Evolutionary conservation across 352 stramenopile genomes (phyloP), one percentile per base, ranked within the genome.

Genomic region (Thalassiosira gravida): DNA sequence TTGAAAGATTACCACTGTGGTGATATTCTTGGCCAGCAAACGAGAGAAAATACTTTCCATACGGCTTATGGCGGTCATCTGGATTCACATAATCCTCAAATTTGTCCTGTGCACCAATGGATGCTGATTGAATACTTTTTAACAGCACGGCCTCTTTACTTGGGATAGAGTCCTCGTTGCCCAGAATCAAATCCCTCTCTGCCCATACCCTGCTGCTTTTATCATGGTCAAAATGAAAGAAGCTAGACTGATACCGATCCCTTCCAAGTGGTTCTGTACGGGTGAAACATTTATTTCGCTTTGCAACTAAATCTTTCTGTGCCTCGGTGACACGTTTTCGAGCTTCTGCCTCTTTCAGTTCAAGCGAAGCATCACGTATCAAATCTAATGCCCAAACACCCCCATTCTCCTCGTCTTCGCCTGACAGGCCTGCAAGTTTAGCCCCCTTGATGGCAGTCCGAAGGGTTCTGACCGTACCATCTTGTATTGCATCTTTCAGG

Each of bases 211-310:
- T 77, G 20, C 74, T 82, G 47, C 74, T 74, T 66, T 91, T 83
- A 52, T 90, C 83, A 27, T 86, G 68, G 47, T 90, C 83, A 75
- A 94, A 92, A 42, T 84, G 75, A 86, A 86, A 85, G 61, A 92
- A 88, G 13, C 65, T 73, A 71, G 86, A 89, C 24, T 80, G 47
- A 27, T 91, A 89, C 29, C 85, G 76, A 67, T 94, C 89, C 27
- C 46, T 63, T 69, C 89, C 89, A 57, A 94, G 58, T 8, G 80
- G 74, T 42, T 90, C 83, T 13, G 80, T 92, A 30, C 89, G 61
- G 53, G 89, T 90, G 50, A 94, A 94, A 61, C 89, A 92, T 67
- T 88, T 90, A 50, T 92, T 91, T 35, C 80, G 72, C 50, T 94
- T 92, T 13, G 80, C 77, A 57, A 94, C 66, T 22, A 94, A 77